These are phyloP conservation scores for Neoboletus magnificus DNA, from an alignment of 768 basidiomycete genomes.

Conservation along the genomic window DNA sequence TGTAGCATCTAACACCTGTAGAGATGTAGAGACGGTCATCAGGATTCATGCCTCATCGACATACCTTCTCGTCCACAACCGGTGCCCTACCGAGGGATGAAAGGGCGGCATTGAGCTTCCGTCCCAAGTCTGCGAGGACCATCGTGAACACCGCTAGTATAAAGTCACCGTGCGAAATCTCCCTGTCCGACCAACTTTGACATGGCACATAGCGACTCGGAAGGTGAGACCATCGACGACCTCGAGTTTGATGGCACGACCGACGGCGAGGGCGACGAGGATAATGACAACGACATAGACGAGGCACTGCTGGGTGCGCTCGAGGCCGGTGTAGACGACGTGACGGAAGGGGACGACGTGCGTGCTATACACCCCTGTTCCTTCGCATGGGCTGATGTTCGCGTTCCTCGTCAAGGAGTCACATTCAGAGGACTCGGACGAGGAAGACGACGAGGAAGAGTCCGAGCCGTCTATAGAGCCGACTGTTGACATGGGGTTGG, in stretches of 20 bases:
- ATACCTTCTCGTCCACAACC: slow-evolving; percentile 88
- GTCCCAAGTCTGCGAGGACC: slow-evolving; percentile 95
- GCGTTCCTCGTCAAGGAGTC: slow-evolving; percentile 43
- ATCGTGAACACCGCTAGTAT: slow-evolving; percentile 42
- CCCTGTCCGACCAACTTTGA: background rate
- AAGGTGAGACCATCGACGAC: slow-evolving; percentile 61
- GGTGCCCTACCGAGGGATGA: slow-evolving; percentile 84
- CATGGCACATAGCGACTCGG: slow-evolving; percentile 60
- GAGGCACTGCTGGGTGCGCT: slow-evolving; percentile 62
- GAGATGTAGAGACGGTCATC: slow-evolving; percentile 5
- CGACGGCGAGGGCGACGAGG: slow-evolving; percentile 46
- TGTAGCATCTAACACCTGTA: slow-evolving; percentile 85
- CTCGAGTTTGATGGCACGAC: slow-evolving; percentile 48
- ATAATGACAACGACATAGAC: slow-evolving; percentile 49
- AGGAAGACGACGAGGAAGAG: slow-evolving; percentile 50
- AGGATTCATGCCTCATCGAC: slow-evolving; percentile 9
- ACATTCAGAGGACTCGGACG: slow-evolving; percentile 57
- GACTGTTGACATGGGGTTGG: slow-evolving; percentile 29
- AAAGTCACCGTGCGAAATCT: slow-evolving; percentile 30
- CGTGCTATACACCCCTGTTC: slow-evolving; percentile 22
- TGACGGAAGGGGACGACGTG: slow-evolving; percentile 71
- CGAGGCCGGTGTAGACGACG: slow-evolving; percentile 56
- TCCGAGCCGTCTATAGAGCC: slow-evolving; percentile 38
- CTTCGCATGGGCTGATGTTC: slow-evolving; percentile 5
- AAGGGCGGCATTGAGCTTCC: slow-evolving; percentile 90